A percentile compares a stretch with the other conserved stretches of the same genome.
Evolutionary conservation across 352 stramenopile genomes (phyloP).

Genomic region (Phytopythium sindhum): DNA sequence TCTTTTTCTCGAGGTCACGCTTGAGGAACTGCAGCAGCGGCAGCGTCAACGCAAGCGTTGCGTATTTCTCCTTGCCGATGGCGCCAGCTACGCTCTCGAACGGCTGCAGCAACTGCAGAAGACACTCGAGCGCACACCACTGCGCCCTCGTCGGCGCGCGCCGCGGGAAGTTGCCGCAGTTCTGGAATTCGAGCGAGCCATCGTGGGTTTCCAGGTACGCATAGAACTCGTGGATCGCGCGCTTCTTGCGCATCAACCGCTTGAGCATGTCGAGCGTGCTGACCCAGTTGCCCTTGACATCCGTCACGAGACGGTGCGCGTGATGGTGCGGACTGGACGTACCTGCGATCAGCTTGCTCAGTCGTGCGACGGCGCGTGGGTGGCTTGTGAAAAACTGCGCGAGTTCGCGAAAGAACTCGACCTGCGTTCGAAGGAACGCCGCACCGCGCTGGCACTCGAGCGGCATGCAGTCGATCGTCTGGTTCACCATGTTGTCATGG

Average conservation of each 20-base stretch:
- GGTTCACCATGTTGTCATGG: slow-evolving; percentile 44
- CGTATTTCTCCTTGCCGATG: slow-evolving; percentile 42
- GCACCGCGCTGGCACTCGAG: slow-evolving; percentile 31
- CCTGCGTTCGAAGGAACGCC: slow-evolving; percentile 30
- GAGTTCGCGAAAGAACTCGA: slow-evolving; percentile 36
- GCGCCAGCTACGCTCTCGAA: slow-evolving; percentile 45
- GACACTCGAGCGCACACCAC: slow-evolving; percentile 39
- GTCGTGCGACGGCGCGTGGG: slow-evolving; percentile 32
- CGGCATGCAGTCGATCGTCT: slow-evolving; percentile 27
- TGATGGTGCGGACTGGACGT: slow-evolving; percentile 27
- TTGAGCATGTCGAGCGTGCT: slow-evolving; percentile 51
- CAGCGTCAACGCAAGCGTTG: slow-evolving; percentile 33
- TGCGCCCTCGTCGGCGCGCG: slow-evolving; percentile 27
- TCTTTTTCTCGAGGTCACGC: slow-evolving; percentile 42
- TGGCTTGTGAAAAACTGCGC: slow-evolving; percentile 47
- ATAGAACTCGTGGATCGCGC: slow-evolving; percentile 45
- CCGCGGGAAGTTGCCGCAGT: slow-evolving; percentile 14
- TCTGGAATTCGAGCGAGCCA: slow-evolving; percentile 31
- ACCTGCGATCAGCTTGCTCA: slow-evolving; percentile 34
- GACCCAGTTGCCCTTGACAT: slow-evolving; percentile 40
- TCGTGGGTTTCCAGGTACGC: slow-evolving; percentile 38
- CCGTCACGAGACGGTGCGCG: slow-evolving; percentile 34
- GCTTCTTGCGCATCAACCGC: slow-evolving; percentile 32
- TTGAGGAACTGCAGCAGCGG: slow-evolving; percentile 42
- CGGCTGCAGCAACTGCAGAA: slow-evolving; percentile 36